A percentile compares a stretch with the other conserved stretches of the same genome.
These are phyloP conservation scores for Colletotrichum gloeosporioides DNA, from an alignment of 2,329 filamentous ascomycete genomes.

Conservation along the genomic window DNA sequence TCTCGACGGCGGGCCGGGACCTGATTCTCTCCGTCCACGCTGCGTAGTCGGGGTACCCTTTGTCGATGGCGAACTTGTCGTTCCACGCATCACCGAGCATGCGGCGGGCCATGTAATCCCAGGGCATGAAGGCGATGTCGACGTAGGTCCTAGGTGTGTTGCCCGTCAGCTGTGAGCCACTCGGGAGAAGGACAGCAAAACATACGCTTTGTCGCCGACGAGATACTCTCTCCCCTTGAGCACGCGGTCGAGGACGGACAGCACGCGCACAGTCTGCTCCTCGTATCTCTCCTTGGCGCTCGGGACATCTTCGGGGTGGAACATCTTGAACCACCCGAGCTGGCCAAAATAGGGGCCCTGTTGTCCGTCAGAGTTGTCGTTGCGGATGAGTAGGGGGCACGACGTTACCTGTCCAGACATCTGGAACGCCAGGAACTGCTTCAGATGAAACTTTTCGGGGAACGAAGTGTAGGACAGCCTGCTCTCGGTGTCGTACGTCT, in stretches of 20 bases:
- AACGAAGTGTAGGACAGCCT: conserved; percentile 29
- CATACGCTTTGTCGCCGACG: conserved; percentile 38
- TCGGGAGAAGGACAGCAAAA: not conserved
- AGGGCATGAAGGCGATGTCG: conserved; percentile 37
- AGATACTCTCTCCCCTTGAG: conserved; percentile 40
- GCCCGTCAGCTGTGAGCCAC: not conserved
- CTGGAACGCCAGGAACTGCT: conserved; percentile 11
- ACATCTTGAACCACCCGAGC: conserved; percentile 37
- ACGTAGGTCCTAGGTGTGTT: conserved; percentile 29
- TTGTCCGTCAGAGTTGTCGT: not conserved
- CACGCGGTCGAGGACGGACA: conserved; percentile 34
- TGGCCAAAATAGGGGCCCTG: conserved; percentile 53
- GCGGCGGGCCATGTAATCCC: conserved; percentile 23
- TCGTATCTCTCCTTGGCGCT: conserved; percentile 34
- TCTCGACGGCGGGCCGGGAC: conserved; percentile 34
- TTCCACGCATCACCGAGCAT: conserved; percentile 23
- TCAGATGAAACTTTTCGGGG: conserved; percentile 30
- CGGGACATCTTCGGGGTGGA: conserved; percentile 31
- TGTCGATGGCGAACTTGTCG: conserved; percentile 30
- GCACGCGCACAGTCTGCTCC: conserved; percentile 32
- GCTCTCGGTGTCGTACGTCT: conserved; percentile 30
- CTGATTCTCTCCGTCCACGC: conserved; percentile 38
- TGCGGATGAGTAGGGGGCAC: no score
- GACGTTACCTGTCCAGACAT: conserved; percentile 9
- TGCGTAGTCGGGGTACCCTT: conserved; percentile 37